Conservation (phyloP, 2,329 filamentous ascomycete genomes). For the Grosmannia serpens region DNA sequence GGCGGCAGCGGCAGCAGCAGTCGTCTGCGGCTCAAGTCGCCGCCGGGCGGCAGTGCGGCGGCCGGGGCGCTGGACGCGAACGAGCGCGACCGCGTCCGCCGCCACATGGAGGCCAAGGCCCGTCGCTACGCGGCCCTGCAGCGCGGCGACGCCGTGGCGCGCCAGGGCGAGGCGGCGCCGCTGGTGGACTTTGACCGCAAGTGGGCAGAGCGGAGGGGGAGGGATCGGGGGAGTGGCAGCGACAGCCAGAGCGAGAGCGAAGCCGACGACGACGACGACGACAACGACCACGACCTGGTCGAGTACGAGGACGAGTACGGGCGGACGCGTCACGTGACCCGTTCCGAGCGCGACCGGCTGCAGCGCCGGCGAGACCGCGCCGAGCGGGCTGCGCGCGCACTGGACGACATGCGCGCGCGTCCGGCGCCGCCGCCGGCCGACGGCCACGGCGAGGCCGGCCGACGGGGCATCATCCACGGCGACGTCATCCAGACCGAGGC, state of each 20-base stretch:
- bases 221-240: slow-evolving; percentile 15
- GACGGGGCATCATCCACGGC: slow-evolving; percentile 64
- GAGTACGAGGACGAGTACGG: slow-evolving; percentile 92
- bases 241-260: slow-evolving; percentile 27
- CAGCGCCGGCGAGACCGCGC: slow-evolving; percentile 43
- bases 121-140: slow-evolving; percentile 83
- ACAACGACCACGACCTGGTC: slow-evolving; percentile 57
- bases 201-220: slow-evolving; percentile 62
- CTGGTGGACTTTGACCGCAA: slow-evolving; percentile 94
- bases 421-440: slow-evolving; percentile 44
- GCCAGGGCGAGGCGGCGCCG: slow-evolving; percentile 51
- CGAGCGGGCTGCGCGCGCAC: slow-evolving; percentile 41
- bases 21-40: slow-evolving; percentile 35
- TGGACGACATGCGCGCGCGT: slow-evolving; percentile 57
- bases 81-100: slow-evolving; percentile 59
- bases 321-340: slow-evolving; percentile 62
- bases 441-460: slow-evolving; percentile 25
- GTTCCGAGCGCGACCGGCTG: slow-evolving; percentile 53
- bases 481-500: slow-evolving; percentile 75
- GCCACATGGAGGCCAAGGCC: slow-evolving; percentile 83
- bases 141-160: slow-evolving; percentile 67
- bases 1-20: too few species aligned
- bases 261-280: slow-evolving; percentile 38
- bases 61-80: slow-evolving; percentile 56
- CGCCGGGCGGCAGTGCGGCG: slow-evolving; percentile 33